phyloP scores from a whole-genome alignment of 305 asterid species.

The Fraxinus nigra region DNA sequence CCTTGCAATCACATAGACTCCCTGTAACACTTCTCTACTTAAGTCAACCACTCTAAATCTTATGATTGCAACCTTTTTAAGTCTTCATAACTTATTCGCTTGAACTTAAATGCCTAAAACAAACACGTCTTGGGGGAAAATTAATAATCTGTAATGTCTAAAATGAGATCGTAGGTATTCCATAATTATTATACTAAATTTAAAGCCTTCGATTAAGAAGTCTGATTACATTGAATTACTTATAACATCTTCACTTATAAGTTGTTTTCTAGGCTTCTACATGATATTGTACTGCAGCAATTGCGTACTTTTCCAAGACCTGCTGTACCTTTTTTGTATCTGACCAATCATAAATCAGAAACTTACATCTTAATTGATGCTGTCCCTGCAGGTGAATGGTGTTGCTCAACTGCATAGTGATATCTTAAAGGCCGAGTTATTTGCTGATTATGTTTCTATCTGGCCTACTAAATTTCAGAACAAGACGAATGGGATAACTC shows the following conservation, averaged over 20 bases:
- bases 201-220: conserved; percentile 16
- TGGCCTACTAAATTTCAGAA: conserved; percentile 98
- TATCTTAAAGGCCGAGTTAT: conserved; percentile 80
- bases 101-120: neutral
- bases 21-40: neutral
- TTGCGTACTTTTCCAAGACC: neutral
- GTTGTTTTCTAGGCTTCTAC: neutral
- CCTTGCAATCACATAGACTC: neutral
- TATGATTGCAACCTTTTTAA: neutral
- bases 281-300: neutral
- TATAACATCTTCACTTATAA: conserved; percentile 8
- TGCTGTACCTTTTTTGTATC: neutral
- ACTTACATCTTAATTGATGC: conserved; percentile 19
- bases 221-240: conserved; percentile 16
- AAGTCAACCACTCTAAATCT: neutral
- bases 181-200: neutral
- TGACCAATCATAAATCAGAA: neutral
- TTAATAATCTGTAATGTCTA: neutral
- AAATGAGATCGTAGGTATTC: neutral
- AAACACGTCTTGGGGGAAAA: neutral
- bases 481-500: conserved; percentile 98
- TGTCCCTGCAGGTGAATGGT: conserved; percentile 82
- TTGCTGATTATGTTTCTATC: conserved; percentile 86
- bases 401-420: conserved; percentile 98
- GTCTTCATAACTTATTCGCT: neutral